A percentile compares a stretch with the other conserved stretches of the same genome.
These are phyloP conservation scores for Obba rivulosa DNA, from an alignment of 768 basidiomycete species.

Conservation along the genomic window DNA sequence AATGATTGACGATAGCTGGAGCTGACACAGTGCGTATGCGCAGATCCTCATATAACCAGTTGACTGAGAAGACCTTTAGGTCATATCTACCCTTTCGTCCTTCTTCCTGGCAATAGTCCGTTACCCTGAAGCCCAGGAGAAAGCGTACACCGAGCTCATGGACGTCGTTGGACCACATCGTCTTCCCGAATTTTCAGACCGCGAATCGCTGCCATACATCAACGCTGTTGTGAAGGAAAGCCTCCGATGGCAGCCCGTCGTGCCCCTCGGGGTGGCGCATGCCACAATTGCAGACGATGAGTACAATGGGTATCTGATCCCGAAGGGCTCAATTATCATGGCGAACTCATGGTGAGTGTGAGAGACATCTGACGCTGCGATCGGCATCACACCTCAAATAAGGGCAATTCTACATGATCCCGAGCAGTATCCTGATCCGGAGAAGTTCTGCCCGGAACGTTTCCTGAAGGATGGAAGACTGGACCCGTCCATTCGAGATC, in stretches of 20 bases:
- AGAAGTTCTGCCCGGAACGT: conserved; percentile 18
- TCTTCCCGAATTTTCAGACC: conserved; percentile 32
- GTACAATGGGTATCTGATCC: conserved; percentile 22
- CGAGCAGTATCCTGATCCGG: conserved; percentile 13
- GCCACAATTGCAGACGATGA: conserved; percentile 14
- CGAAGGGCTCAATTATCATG: conserved; percentile 20
- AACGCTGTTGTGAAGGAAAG: conserved; percentile 23
- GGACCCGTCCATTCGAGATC: conserved; percentile 25
- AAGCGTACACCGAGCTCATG: conserved; percentile 39
- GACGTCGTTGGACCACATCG: conserved; percentile 27
- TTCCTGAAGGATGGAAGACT: conserved; percentile 27
- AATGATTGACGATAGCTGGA: not conserved
- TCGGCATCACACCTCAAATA: not conserved
- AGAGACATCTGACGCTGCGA: not conserved
- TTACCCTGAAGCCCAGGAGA: conserved; percentile 30
- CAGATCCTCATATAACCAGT: not conserved
- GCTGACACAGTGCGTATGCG: not conserved
- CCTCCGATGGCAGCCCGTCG: conserved; percentile 26
- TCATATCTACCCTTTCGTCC: conserved; percentile 19
- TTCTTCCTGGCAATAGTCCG: conserved; percentile 37
- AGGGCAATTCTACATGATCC: conserved; percentile 14
- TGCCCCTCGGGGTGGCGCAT: conserved; percentile 14
- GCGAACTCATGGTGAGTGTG: conserved; percentile 10
- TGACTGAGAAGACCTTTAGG: not conserved
- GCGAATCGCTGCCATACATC: conserved; percentile 30